These are phyloP conservation scores for Spathaspora boniae DNA, from an alignment of 805 yeast species.

Conservation along the genomic window DNA sequence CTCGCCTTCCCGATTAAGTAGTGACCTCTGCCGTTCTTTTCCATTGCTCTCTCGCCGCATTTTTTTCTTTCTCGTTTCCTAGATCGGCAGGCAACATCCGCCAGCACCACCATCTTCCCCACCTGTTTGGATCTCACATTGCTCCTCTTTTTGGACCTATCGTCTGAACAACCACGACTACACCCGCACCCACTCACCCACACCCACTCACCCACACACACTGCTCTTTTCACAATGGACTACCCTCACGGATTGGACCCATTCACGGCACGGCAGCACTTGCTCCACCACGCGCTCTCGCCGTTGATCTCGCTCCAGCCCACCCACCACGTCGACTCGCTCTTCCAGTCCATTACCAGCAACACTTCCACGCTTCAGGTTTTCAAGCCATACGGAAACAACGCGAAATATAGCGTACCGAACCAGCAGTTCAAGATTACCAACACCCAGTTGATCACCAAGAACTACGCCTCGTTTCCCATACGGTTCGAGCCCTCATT, in stretches of 20 bases:
- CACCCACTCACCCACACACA: no score
- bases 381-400: constrained; percentile 54
- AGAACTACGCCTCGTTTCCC: constrained; percentile 50
- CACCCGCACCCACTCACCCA: no score
- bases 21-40: no score
- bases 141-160: no score
- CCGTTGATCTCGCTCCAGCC: constrained; percentile 52
- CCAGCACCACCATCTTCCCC: no score
- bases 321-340: constrained; percentile 42
- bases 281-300: constrained; percentile 45
- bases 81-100: no score
- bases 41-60: no score
- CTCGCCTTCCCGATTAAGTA: no score
- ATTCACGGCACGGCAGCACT: constrained; percentile 35
- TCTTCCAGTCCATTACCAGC: constrained; percentile 40
- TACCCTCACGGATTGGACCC: constrained; percentile 37
- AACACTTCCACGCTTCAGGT: constrained; percentile 44
- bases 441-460: constrained; percentile 49
- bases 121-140: no score
- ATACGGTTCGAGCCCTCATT: constrained; percentile 49
- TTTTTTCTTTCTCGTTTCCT: no score
- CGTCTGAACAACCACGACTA: no score
- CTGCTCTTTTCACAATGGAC: constrained; percentile 15
- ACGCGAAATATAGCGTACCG: constrained; percentile 39
- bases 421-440: constrained; percentile 45